A percentile compares a stretch with the other conserved stretches of the same genome.
These are phyloP conservation scores for Boletus speciosus DNA, from an alignment of 768 basidiomycete genomes.

Conservation along the genomic window DNA sequence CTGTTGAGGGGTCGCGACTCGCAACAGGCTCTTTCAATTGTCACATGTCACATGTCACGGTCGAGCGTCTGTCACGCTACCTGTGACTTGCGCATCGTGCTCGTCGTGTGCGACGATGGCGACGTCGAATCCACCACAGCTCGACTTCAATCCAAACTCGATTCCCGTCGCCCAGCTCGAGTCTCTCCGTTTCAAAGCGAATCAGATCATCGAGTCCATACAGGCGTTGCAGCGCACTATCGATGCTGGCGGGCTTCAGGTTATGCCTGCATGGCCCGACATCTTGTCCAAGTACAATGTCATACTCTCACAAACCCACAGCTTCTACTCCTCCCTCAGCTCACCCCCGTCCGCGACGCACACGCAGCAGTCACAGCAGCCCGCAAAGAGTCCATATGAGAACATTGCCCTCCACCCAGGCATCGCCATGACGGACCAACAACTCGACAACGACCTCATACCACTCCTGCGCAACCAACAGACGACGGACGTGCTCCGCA, in stretches of 20 bases:
- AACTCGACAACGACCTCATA: conserved; percentile 70
- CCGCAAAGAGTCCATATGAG: conserved; percentile 45
- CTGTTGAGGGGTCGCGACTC: background rate
- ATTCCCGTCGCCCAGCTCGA: conserved; percentile 70
- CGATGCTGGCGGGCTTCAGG: conserved; percentile 50
- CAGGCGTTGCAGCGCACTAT: conserved; percentile 59
- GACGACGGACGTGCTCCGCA: conserved; percentile 67
- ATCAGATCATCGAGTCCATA: conserved; percentile 78
- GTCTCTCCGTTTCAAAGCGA: conserved; percentile 71
- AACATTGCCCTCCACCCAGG: conserved; percentile 67
- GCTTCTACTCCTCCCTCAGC: conserved; percentile 62
- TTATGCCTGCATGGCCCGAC: conserved; percentile 85
- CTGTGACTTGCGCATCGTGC: conserved; percentile 3
- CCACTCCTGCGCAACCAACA: conserved; percentile 77
- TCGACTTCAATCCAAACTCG: conserved; percentile 28
- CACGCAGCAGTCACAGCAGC: conserved; percentile 10
- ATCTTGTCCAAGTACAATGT: conserved; percentile 84
- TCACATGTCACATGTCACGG: conserved; percentile 10
- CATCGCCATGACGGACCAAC: conserved; percentile 53
- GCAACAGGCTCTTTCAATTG: background rate
- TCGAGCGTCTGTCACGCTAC: conserved; percentile 14
- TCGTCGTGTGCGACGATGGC: background rate
- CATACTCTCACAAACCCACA: conserved; percentile 78
- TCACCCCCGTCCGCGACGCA: conserved; percentile 30
- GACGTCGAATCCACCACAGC: background rate